Percentiles rank a stretch among this genome's conserved stretches.
These are phyloP conservation scores for Williopsis jadinii DNA, from an alignment of 1,139 yeast genomes.

Conservation along the genomic window DNA sequence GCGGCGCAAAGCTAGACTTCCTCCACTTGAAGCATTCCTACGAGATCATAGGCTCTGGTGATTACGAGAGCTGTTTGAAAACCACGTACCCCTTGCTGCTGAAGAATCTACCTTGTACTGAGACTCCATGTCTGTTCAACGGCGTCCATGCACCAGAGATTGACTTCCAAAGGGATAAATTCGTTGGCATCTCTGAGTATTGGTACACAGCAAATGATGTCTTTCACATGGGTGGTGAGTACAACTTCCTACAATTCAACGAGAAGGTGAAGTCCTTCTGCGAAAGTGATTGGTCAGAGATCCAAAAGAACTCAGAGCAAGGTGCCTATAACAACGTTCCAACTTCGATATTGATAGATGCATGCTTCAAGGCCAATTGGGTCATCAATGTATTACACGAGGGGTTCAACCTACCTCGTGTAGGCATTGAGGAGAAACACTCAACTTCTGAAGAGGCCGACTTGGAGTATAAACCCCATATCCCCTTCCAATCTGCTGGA, in stretches of 20 bases:
- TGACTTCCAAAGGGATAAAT: slow-evolving; percentile 62
- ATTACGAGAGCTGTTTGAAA: slow-evolving; percentile 58
- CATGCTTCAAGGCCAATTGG: slow-evolving; percentile 84
- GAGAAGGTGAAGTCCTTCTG: slow-evolving; percentile 56
- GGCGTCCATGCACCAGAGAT: slow-evolving; percentile 76
- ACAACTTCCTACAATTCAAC: slow-evolving; percentile 55
- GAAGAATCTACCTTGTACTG: slow-evolving; percentile 67
- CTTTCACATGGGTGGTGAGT: slow-evolving; percentile 71
- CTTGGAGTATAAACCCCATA: slow-evolving; percentile 31
- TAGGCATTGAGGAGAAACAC: slow-evolving; percentile 38
- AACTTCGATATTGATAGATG: slow-evolving; percentile 44
- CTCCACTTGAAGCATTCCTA: slow-evolving; percentile 38
- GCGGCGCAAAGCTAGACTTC: slow-evolving; percentile 42
- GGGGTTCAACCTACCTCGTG: slow-evolving; percentile 67
- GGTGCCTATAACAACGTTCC: slow-evolving; percentile 38
- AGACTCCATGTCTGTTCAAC: slow-evolving; percentile 69
- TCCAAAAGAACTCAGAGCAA: slow-evolving; percentile 40
- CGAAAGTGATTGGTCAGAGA: slow-evolving; percentile 53
- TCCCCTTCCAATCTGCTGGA: slow-evolving; percentile 55
- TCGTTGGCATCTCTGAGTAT: slow-evolving; percentile 75
- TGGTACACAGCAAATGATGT: slow-evolving; percentile 85
- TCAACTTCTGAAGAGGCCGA: slow-evolving; percentile 17
- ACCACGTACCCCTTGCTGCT: slow-evolving; percentile 64
- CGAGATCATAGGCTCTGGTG: slow-evolving; percentile 55
- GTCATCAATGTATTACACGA: slow-evolving; percentile 70